Base-by-base conservation (phyloP, 2,329 filamentous ascomycete genomes). In the Davidsoniella neocaledoniae region DNA sequence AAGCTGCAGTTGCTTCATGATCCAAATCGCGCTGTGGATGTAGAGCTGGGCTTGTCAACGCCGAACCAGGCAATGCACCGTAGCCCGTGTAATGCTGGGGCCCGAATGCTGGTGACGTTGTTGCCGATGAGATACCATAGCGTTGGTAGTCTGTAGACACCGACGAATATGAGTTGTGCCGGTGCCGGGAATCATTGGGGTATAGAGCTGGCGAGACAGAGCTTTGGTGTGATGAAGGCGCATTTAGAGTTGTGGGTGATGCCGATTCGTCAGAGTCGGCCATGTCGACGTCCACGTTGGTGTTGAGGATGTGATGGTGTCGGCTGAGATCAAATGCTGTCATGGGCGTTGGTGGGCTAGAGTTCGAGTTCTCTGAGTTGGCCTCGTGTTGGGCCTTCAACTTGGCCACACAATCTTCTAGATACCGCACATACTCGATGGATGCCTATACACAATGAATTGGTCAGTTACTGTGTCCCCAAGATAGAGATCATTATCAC, bases 381-480 rank as follows among this genome's bases (percentile, higher is more conserved):
- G 64, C 64, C 37, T 66, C 63, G 50, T 66, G 65, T 52, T 73
- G 71, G 4, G 72, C 73, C 62, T 94, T 87, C 50, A 96, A 71
- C 59, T 90, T 83, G 29, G 73, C 64, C 37, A 95, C 78, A 59
- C 90, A 96, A 61, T 86, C 81, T 62, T 96, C 85, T 12, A 98
- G 75, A 61, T 98, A 98, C 53, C 85, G 82, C 55, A 96, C 79
- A 58, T 98, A 96, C 58, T 96, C 91, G 54, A 96, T 96, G 43
- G 87, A 91, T 4, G 90, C 90, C 87, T 94, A 36, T 16, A 29
- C 2, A 6, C 9, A 2, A 38, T 19, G 16, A 7, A 40, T 49
- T 39, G 38, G 48, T 23, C 5, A 42, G n/a, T 8, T n/a, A 21
- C 42, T 40, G 25, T n/a, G 33, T 51, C 43, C 12, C 4, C 2